Conservation (phyloP, 148 eudicot genomes). For the Vaccinium vitisidaea region DNA sequence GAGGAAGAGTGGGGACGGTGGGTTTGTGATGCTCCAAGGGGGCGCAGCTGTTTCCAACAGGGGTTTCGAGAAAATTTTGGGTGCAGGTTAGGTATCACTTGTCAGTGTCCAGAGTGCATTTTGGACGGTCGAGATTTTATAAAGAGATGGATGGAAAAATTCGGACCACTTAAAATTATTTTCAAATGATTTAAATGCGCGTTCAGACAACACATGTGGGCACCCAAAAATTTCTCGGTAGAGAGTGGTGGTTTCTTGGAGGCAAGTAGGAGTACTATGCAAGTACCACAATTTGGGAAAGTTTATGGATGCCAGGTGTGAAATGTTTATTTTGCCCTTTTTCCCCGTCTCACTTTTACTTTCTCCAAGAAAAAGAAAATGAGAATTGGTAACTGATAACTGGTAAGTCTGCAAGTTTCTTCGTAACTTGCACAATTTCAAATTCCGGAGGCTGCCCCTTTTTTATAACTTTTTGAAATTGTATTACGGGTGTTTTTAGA, state of each 20-base stretch:
- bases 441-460: background rate
- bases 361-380: background rate
- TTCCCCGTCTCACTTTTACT: background rate
- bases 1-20: background rate
- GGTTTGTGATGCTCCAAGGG: background rate
- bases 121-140: no score
- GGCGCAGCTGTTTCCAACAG: conserved; percentile 3
- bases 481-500: no score
- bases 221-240: no score
- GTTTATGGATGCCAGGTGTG: background rate
- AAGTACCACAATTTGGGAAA: background rate
- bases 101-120: no score
- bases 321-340: conserved; percentile 3
- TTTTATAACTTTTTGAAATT: no score
- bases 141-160: no score
- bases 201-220: no score
- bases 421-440: background rate
- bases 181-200: no score
- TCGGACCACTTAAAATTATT: no score
- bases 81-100: no score
- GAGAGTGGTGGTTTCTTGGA: background rate
- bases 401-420: background rate
- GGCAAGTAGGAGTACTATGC: background rate
- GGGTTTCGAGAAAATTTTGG: background rate
- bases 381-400: background rate